Base-by-base conservation (phyloP, 306 rosid species). In the Trichosanthes truncata region DNA sequence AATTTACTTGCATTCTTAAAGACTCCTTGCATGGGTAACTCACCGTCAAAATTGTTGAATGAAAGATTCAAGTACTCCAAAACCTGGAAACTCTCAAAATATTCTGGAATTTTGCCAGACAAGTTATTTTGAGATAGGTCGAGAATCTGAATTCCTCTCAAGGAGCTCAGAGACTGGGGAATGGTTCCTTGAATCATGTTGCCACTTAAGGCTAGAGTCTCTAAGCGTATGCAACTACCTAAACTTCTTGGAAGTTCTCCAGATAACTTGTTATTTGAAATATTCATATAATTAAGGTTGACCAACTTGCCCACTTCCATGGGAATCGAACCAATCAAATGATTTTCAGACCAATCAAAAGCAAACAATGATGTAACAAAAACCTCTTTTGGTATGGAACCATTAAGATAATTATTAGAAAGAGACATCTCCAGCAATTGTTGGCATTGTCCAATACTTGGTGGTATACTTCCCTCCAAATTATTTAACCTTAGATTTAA, bases 11-110 rank as follows among this genome's bases (percentile, higher is more conserved):
- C 83, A 68, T 86, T 83, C 8, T 31, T 53, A 67, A 86, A 86
- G 23, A 86, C 67, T 14, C 81, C 86, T 55, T 73, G 74, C 31
- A 20, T 55, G 52, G 86, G 82, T 62, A 85, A 18, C 80, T 82
- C 81, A 0, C 87, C 83, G 6, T 77, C 81, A 18, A 85, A 69
- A 60, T 82, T 80, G 43, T 85, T 82, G 40, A 57, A 49, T n/a
- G 88, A 82, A 62, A 85, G 74, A 78, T 86, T 74, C 45, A 81
- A 80, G 38, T 59, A 26, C 40, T 33, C 14, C 2, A 83, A 76
- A 55, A 20, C 60, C 26, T n/a, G 6, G 35, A 81, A 38, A 10
- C 56, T 12, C 5, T 56, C 55, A 12, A 83, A 36, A 61, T 78
- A 81, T 41, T 75, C 49, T 20, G 83, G 86, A 80, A 84, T 52